These are phyloP conservation scores for Sporothrix protearum DNA, from an alignment of 2,329 filamentous ascomycete species.

Conservation along the genomic window DNA sequence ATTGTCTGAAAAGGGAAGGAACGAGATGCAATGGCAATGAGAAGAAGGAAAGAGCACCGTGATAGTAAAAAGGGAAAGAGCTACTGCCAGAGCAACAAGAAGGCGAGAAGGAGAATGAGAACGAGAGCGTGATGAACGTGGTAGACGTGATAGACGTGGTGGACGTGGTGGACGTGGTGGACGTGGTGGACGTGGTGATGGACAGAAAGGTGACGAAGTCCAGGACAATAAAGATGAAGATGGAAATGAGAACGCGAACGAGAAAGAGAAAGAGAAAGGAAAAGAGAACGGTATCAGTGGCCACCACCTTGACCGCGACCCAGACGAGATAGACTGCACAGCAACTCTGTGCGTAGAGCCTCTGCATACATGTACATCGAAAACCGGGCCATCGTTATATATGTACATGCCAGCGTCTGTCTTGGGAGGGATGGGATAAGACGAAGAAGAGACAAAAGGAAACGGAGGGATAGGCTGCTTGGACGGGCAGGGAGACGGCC, in stretches of 20 bases:
- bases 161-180: too few species aligned
- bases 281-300: neutral
- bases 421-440: neutral
- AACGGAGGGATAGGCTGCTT: neutral
- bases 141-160: too few species aligned
- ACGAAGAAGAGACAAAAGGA: neutral
- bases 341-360: neutral
- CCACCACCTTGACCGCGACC: neutral
- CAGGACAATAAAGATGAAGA: neutral
- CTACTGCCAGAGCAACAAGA: constrained; percentile 4
- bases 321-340: neutral
- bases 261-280: neutral
- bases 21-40: neutral
- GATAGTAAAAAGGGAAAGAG: constrained; percentile 1
- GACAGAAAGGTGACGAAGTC: too few species aligned
- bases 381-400: constrained; percentile 5
- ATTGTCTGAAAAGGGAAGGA: neutral
- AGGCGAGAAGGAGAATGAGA: neutral
- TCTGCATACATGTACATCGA: neutral
- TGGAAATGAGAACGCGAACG: neutral
- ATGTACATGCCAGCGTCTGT: neutral
- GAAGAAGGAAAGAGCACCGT: neutral
- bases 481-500: neutral
- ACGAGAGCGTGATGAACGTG: too few species aligned
- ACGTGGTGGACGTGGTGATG: too few species aligned